Percentiles rank a stretch among this genome's conserved stretches.
Conservation (phyloP, 1,284 basidiomycete genomes). For the Pseudozyma tsukubaensis region DNA sequence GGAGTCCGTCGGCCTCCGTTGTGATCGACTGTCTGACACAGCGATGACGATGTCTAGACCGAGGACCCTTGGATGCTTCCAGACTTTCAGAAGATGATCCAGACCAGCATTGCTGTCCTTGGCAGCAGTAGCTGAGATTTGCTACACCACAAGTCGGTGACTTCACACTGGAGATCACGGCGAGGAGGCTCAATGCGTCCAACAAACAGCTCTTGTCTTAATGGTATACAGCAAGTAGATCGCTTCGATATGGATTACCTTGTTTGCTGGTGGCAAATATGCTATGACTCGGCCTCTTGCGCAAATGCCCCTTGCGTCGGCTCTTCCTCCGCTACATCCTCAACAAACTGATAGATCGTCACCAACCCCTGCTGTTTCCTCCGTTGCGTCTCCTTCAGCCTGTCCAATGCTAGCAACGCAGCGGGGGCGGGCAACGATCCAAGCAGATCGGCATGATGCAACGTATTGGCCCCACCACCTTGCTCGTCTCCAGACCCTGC, state of each 20-base stretch:
- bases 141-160: neutral
- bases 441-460: slow-evolving; percentile 45
- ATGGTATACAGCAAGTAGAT: too few relatives aligned
- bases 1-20: too few relatives aligned
- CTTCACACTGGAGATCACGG: neutral
- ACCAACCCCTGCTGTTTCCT: slow-evolving; percentile 25
- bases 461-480: slow-evolving; percentile 6
- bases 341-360: slow-evolving; percentile 44
- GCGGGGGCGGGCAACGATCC: slow-evolving; percentile 41
- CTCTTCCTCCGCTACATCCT: slow-evolving; percentile 7
- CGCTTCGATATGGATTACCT: neutral
- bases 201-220: too few relatives aligned
- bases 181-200: too few relatives aligned
- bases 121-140: neutral
- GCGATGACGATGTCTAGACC: slow-evolving; percentile 6
- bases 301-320: neutral
- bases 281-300: neutral
- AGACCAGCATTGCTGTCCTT: neutral
- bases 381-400: slow-evolving; percentile 29
- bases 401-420: slow-evolving; percentile 32
- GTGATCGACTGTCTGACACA: too few relatives aligned
- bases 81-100: too few relatives aligned
- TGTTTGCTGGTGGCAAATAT: neutral
- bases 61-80: neutral
- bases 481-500: slow-evolving; percentile 5